A percentile compares a stretch with the other conserved stretches of the same genome.
phyloP scores from a whole-genome alignment of 2,329 filamentous ascomycete genomes.

The Endoconidiophora laricicola region DNA sequence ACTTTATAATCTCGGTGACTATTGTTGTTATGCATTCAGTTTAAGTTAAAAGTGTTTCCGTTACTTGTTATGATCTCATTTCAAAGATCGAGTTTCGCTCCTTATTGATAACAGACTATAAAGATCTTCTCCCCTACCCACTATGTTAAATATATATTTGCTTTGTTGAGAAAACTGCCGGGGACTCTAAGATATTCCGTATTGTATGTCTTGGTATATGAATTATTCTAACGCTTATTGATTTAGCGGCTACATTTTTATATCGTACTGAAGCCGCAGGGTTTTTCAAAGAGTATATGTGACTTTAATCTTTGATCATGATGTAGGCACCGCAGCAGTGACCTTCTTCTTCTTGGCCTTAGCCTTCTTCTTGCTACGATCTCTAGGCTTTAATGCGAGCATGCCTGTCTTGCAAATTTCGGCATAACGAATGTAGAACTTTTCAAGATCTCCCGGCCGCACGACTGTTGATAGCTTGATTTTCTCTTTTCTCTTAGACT shows the following conservation, averaged over 20 bases:
- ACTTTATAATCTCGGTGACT: not conserved
- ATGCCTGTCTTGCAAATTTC: conserved; percentile 85
- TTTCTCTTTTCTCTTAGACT: conserved; percentile 37
- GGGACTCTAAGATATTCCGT: too few species aligned
- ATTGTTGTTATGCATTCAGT: not conserved
- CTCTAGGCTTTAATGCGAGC: conserved; percentile 78
- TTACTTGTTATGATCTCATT: not conserved
- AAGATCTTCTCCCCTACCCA: not conserved
- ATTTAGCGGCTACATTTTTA: too few species aligned
- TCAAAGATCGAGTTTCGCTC: too few species aligned
- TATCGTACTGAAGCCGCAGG: too few species aligned
- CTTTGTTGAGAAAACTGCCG: too few species aligned
- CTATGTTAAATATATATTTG: too few species aligned
- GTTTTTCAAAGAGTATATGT: too few species aligned
- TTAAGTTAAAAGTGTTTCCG: not conserved
- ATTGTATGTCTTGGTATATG: too few species aligned
- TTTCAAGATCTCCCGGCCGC: conserved; percentile 54
- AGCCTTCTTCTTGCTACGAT: conserved; percentile 72
- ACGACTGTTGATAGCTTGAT: conserved; percentile 75
- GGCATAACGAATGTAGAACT: conserved; percentile 71
- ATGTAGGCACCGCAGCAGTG: conserved; percentile 15
- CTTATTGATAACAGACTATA: not conserved
- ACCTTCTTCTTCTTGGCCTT: conserved; percentile 58
- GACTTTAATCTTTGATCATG: not conserved
- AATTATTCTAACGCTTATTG: too few species aligned